These are phyloP conservation scores for Hanseniaspora thailandica DNA, from an alignment of 805 yeast species.

Conservation along the genomic window DNA sequence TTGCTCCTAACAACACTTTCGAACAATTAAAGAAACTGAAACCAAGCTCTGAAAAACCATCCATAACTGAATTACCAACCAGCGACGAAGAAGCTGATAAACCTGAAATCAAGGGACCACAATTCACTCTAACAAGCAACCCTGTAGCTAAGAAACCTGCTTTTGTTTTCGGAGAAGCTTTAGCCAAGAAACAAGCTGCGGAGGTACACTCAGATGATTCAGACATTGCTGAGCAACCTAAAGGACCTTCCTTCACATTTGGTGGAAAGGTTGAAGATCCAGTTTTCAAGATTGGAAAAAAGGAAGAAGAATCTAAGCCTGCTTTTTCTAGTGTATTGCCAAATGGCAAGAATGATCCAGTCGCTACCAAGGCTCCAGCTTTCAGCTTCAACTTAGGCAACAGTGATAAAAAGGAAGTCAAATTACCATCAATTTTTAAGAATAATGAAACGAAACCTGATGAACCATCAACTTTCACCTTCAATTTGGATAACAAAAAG, in stretches of 20 bases:
- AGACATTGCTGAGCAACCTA: conserved; percentile 26
- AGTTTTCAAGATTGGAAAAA: conserved; percentile 27
- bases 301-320: background rate
- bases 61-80: conserved; percentile 28
- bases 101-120: conserved; percentile 59
- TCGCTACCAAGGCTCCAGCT: background rate
- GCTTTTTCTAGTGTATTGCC: conserved; percentile 22
- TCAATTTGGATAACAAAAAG: background rate
- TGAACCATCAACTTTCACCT: conserved; percentile 5
- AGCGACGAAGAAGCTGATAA: conserved; percentile 43
- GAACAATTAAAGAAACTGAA: conserved; percentile 15
- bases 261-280: conserved; percentile 27
- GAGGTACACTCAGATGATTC: conserved; percentile 26
- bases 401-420: conserved; percentile 15
- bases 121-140: conserved; percentile 38
- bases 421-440: conserved; percentile 17
- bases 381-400: background rate
- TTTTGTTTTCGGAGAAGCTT: conserved; percentile 34
- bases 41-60: conserved; percentile 29
- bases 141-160: conserved; percentile 43
- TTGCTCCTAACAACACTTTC: conserved; percentile 8
- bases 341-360: conserved; percentile 10
- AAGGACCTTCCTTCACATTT: conserved; percentile 35
- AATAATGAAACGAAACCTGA: background rate
- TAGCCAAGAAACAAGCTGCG: conserved; percentile 18